Evolutionary conservation across 768 basidiomycete genomes (phyloP).

Genomic region (Panus rudis): DNA sequence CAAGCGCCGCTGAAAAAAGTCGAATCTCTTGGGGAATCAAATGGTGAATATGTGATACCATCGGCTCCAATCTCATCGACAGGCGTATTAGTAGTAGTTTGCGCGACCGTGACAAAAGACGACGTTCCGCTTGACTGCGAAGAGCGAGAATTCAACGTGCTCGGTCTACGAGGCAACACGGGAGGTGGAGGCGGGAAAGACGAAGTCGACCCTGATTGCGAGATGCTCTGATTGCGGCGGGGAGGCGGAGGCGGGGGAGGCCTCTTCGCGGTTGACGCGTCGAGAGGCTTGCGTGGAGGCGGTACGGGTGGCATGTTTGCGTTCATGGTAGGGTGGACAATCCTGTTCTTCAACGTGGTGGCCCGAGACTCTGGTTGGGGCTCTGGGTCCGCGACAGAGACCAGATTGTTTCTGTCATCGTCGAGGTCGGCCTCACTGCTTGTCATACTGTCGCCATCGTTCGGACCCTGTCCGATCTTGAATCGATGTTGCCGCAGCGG

Average conservation of each 20-base stretch:
- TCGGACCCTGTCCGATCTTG: conserved; percentile 21
- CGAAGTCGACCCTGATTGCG: too few relatives aligned
- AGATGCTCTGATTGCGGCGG: conserved; percentile 22
- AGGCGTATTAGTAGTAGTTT: conserved; percentile 30
- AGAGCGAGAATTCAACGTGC: conserved; percentile 21
- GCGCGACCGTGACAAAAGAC: conserved; percentile 30
- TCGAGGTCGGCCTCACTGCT: conserved; percentile 27
- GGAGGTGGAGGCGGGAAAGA: too few relatives aligned
- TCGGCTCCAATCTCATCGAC: conserved; percentile 8
- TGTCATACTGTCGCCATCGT: conserved; percentile 37
- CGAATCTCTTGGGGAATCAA: conserved; percentile 53
- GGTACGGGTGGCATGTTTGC: conserved; percentile 2
- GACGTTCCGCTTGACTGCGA: conserved; percentile 11
- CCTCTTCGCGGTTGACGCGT: conserved; percentile 14
- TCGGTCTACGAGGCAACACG: conserved; percentile 13
- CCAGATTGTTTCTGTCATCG: conserved; percentile 9
- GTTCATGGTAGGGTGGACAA: conserved; percentile 3
- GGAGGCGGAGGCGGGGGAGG: conserved; percentile 24
- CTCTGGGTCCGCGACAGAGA: too few relatives aligned
- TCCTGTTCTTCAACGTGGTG: too few relatives aligned
- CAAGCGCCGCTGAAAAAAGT: conserved; percentile 29
- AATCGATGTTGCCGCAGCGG: conserved; percentile 28
- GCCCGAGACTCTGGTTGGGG: too few relatives aligned
- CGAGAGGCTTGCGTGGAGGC: conserved; percentile 11
- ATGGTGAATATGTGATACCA: conserved; percentile 41